phyloP scores from a whole-genome alignment of 768 basidiomycete species.

The Stropharia rugosoannulata region DNA sequence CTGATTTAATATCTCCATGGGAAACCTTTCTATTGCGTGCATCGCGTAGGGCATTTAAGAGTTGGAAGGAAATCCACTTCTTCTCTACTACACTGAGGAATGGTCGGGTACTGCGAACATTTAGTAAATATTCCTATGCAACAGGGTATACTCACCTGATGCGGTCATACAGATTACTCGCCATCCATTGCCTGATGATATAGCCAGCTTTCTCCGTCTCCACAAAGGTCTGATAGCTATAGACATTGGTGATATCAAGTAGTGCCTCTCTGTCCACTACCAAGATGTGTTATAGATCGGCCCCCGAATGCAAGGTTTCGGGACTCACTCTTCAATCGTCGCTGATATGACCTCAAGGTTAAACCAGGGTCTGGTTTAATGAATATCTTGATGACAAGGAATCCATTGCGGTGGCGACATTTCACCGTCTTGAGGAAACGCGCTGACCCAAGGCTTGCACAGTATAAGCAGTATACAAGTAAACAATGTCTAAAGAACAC shows the following conservation, averaged over 20 bases:
- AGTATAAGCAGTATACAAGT: neutral
- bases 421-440: constrained; percentile 83
- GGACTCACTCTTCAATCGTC: constrained; percentile 70
- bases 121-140: neutral
- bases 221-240: constrained; percentile 84
- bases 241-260: constrained; percentile 82
- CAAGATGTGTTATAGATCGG: constrained; percentile 4
- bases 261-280: constrained; percentile 86
- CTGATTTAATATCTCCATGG: neutral
- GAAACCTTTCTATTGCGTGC: constrained; percentile 2
- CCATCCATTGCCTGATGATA: constrained; percentile 91
- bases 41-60: neutral
- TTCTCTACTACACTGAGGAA: constrained; percentile 92
- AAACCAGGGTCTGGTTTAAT: constrained; percentile 90
- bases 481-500: constrained; percentile 13
- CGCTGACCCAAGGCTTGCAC: constrained; percentile 60
- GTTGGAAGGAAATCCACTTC: constrained; percentile 71
- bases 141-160: constrained; percentile 68
- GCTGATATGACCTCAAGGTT: constrained; percentile 70
- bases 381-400: constrained; percentile 91
- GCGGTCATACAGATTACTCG: constrained; percentile 93
- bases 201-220: constrained; percentile 98
- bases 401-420: constrained; percentile 81
- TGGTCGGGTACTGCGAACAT: constrained; percentile 76
- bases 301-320: neutral